Conservation (phyloP, 306 rosid species). For the Erythrophleum fordii region DNA sequence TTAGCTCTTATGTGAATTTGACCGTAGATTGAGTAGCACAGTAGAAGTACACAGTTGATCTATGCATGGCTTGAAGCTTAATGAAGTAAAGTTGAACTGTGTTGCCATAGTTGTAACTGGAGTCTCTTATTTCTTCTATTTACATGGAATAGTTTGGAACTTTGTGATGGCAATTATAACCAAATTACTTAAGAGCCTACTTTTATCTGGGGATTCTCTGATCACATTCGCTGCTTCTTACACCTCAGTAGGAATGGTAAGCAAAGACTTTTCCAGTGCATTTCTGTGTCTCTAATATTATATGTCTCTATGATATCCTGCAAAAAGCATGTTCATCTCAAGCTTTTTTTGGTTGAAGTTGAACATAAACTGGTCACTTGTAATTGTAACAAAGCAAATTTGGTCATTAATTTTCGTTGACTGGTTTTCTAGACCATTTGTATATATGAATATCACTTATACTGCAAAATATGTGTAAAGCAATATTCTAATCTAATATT, state of each 20-base stretch:
- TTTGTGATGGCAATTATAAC: neutral
- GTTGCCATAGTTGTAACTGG: neutral
- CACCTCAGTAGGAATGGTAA: neutral
- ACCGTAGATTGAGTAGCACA: neutral
- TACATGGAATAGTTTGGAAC: neutral
- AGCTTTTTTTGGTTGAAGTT: neutral
- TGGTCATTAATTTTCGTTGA: neutral
- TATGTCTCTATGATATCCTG: neutral
- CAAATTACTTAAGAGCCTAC: neutral
- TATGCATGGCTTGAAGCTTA: neutral
- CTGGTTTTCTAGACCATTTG: constrained; percentile 2
- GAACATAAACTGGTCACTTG: neutral
- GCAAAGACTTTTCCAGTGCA: neutral
- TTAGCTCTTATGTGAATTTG: neutral
- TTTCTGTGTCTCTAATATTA: neutral
- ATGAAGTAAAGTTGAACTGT: neutral
- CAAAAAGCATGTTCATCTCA: neutral
- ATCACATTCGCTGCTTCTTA: neutral
- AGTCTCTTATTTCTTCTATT: neutral
- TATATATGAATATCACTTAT: constrained; percentile 6
- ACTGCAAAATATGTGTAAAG: neutral
- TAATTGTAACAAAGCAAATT: neutral
- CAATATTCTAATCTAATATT: neutral
- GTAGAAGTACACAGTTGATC: neutral
- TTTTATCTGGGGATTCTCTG: constrained; percentile 10